Base-by-base conservation (phyloP, 1,139 yeast genomes). In the Saccharomyces hybrid region DNA sequence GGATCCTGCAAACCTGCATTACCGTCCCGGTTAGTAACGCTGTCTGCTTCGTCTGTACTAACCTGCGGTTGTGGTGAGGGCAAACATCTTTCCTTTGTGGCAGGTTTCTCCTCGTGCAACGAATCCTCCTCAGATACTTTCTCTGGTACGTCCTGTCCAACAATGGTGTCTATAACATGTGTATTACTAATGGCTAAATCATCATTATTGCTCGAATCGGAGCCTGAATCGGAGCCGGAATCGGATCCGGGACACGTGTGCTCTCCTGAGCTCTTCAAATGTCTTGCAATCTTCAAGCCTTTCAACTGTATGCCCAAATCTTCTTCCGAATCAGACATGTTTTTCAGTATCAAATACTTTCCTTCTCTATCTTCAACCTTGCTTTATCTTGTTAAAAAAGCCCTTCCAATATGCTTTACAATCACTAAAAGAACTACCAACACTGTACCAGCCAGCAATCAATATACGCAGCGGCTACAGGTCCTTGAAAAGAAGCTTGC, bases 251-350 rank as follows among this genome's bases (percentile, higher is more conserved):
- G 9, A 41, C 8, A 9, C 3, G 25, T 38, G 5, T 5, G 25
- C 25, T 38, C 46, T 7, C 26, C 46, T 4, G 46, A 44, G 16
- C 31, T 46, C 38, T 38, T 42, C 14, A 57, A 23, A 46, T 51
- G 51, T 32, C 55, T 58, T 4, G 59, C 49, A 9, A 64, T 53
- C 52, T 65, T 65, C 25, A 66, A 55, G 34, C 64, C 65, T 54
- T 60, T 64, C 54, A 67, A 52, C 27, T 59, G 60, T 11, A 62
- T 25, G 13, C 64, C 68, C 26, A 67, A 55, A 51, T 61, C 69
- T 23, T 63, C 65, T 28, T 62, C 65, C 19, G 57, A 49, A 47
- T 59, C 59, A 5, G 61, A 54, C 61, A 60, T 59, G 1, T 42
- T 26, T n/a, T 7, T 19, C 23, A 13, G 26, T 9, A 4, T 2